Base-by-base conservation (phyloP, 208 protist genomes). In the Trypanosoma scelopori region DNA sequence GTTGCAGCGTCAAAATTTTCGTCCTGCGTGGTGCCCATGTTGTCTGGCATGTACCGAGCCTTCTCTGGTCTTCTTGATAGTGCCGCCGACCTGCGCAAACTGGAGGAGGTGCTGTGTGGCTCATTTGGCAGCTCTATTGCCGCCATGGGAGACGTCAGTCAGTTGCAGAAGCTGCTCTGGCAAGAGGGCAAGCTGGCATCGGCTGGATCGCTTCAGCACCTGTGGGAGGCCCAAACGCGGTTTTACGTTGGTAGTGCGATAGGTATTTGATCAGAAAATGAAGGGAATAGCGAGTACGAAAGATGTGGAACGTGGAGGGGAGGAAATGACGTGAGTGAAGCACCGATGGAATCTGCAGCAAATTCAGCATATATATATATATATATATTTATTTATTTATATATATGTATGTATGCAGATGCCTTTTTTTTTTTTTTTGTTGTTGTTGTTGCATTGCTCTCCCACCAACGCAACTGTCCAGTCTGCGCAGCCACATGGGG, bases 1-100 rank as follows among this genome's bases (percentile, higher is more conserved):
- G 72, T 59, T n/a, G 74, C 89, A 0, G 89, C 89, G 1, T 79
- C 71, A 4, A 67, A 74, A 5, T 95, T 81, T 55, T 48, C 64
- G 18, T 69, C 47, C 0, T 55, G 53, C n/a, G 71, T 91, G 1
- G 69, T 87, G 30, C 83, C 85, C 11, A 64, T 72, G n/a, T 89
- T 92, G 32, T 48, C 67, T 5, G 63, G 78, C 7, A 75, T 81
- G 16, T 77, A 76, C n/a, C 55, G 69, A 13, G 49, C 43, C 5
- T 66, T 91, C 20, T 49, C 47, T 6, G 18, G 25, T 16, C 41
- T 89, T 28, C 65, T 94, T 0, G 70, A 85, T 27, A 42, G 25
- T 28, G 35, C 5, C n/a, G 27, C 50, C 2, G 28, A 30, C 15
- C 27, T 37, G 13, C 4, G 4, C 22, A 47, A 22, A 7, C 37